Evolutionary conservation across 2,329 filamentous ascomycete genomes (phyloP).

Genomic region (Pseudocercospora crystallina): DNA sequence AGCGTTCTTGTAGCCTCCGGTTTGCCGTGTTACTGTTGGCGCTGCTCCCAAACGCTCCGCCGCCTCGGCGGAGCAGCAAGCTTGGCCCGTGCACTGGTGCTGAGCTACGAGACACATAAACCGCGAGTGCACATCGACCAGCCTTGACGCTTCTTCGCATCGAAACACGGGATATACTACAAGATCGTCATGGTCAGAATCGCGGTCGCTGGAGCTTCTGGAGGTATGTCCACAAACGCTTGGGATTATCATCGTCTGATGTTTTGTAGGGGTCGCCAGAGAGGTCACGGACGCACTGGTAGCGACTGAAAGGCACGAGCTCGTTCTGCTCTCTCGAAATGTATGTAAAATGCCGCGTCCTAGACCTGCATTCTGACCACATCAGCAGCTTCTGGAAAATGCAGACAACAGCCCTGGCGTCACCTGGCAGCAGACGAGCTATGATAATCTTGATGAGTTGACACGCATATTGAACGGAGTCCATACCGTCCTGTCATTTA

Average conservation of each 20-base stretch:
- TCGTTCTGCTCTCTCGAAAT: constrained; percentile 52
- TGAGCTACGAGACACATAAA: too few relatives aligned
- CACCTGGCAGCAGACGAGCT: constrained; percentile 5
- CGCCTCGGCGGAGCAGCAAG: too few relatives aligned
- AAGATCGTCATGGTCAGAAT: constrained; percentile 45
- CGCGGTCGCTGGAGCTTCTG: constrained; percentile 47
- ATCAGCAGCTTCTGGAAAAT: background rate
- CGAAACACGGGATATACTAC: too few relatives aligned
- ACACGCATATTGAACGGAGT: constrained; percentile 4
- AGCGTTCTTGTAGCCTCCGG: too few relatives aligned
- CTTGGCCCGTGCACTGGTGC: too few relatives aligned
- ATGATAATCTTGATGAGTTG: constrained; percentile 1
- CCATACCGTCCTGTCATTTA: constrained; percentile 17
- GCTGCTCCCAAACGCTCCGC: too few relatives aligned
- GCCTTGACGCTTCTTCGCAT: too few relatives aligned
- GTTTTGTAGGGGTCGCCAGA: constrained; percentile 38
- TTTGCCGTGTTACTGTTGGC: too few relatives aligned
- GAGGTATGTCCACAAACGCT: constrained; percentile 36
- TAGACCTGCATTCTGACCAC: background rate
- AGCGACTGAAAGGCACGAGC: constrained; percentile 52
- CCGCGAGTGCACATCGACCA: too few relatives aligned
- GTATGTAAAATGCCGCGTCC: constrained; percentile 28
- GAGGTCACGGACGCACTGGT: constrained; percentile 55
- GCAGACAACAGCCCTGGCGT: background rate
- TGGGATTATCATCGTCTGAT: background rate